Base-by-base conservation (phyloP, 768 basidiomycete species). In the Boletus subcaerulescens region DNA sequence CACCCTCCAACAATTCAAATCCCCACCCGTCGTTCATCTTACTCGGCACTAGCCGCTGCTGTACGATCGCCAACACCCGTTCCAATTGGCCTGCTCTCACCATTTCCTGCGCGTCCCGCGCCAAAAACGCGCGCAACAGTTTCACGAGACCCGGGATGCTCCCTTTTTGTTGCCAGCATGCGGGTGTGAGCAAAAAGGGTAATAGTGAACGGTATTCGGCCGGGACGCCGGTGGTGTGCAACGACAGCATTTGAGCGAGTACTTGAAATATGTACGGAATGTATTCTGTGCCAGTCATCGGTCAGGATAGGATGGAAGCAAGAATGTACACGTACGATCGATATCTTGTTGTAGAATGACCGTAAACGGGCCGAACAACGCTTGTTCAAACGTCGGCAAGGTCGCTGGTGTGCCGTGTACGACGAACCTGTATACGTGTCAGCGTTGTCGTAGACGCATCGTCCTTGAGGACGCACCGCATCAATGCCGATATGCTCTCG, bases 181-280 rank as follows among this genome's bases (percentile, higher is more conserved):
- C 77, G 1, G 94, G 93, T 0, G 87, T 89, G 43, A 98, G 81
- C 17, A 99, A 77, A 64, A 93, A 86, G 0, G 85, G 87, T 7
- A 98, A 79, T 10, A 98, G 77, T 29, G 78, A 74, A 26, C 86
- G 85, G 73, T 98, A 99, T 52, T 87, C 82, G 1, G 76, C 71
- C 2, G 96, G 93, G 3, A 95, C 77, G 8, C 78, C 76, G 3
- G 70, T 65, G 2, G 69, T 73, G 61, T 96, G 94, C 3, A 92
- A 74, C 58, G 93, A 89, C 31, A 99, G 86, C 80, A 99, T 93
- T 65, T 98, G 97, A 0, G 94, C 89, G 43, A 98, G 84, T 60
- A 99, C 82, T 67, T 99, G 97, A 80, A 98, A 98, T 51, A 91
- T 89, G 69, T 97, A 99, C 5, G 97, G 96, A 45, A 98, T 87